Percentiles rank a stretch among this genome's conserved stretches.
phyloP scores from a whole-genome alignment of 2,329 filamentous ascomycete species.

The Fusarium musae region DNA sequence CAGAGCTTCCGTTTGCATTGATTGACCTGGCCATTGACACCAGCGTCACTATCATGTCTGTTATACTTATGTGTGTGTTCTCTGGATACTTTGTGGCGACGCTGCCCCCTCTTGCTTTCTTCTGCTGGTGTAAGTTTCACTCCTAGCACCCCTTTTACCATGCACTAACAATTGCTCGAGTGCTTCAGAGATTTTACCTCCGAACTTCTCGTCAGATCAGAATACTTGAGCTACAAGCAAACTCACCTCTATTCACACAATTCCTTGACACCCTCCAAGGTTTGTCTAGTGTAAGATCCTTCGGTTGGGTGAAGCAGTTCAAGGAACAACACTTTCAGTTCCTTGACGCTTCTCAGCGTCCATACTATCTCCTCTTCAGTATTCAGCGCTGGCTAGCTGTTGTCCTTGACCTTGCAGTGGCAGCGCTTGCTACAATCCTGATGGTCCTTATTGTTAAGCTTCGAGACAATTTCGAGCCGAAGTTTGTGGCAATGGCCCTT shows the following conservation, averaged over 20 bases:
- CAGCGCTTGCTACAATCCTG: conserved; percentile 56
- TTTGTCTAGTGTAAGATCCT: conserved; percentile 49
- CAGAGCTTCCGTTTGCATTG: conserved; percentile 46
- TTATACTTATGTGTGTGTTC: conserved; percentile 28
- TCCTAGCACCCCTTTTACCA: not conserved
- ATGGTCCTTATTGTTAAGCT: conserved; percentile 58
- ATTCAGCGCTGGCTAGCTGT: conserved; percentile 63
- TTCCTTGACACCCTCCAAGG: conserved; percentile 45
- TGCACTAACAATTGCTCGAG: not conserved
- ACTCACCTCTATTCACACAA: conserved; percentile 45
- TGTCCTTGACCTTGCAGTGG: conserved; percentile 58
- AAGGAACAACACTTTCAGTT: conserved; percentile 22
- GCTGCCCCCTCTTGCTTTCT: not conserved
- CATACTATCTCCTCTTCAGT: conserved; percentile 56
- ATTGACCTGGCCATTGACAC: conserved; percentile 37
- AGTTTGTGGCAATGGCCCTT: conserved; percentile 42
- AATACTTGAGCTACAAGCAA: conserved; percentile 47
- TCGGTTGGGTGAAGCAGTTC: conserved; percentile 45
- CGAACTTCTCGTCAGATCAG: conserved; percentile 48
- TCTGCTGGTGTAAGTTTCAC: conserved; percentile 12
- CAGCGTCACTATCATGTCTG: not conserved
- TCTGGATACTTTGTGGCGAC: conserved; percentile 21
- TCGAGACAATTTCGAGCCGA: conserved; percentile 5
- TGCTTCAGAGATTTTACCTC: conserved; percentile 33
- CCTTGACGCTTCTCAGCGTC: conserved; percentile 51